Evolutionary conservation across 2,329 filamentous ascomycete genomes (phyloP).

Genomic region (Paramyrothecium sp.): DNA sequence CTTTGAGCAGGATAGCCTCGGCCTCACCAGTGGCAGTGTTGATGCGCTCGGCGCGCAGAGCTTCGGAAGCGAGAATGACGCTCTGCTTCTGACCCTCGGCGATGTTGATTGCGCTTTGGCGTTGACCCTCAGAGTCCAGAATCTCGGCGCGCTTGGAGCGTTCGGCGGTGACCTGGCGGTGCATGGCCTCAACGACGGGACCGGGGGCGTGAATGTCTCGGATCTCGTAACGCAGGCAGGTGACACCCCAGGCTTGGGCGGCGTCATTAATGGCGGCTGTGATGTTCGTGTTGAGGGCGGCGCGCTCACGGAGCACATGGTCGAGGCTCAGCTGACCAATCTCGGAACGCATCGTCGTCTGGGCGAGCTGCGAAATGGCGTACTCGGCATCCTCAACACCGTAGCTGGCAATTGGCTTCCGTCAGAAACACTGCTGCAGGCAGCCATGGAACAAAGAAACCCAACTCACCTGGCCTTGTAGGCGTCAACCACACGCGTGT

Average conservation of each 20-base stretch:
- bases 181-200: conserved; percentile 95
- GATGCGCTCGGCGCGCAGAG: conserved; percentile 84
- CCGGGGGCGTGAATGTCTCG: conserved; percentile 95
- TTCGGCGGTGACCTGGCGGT: conserved; percentile 95
- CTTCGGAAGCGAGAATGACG: conserved; percentile 94
- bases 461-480: conserved; percentile 84
- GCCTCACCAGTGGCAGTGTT: conserved; percentile 92
- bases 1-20: conserved; percentile 86
- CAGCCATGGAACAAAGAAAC: not conserved
- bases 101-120: conserved; percentile 98
- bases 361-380: conserved; percentile 94
- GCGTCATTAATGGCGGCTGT: conserved; percentile 99
- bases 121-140: conserved; percentile 92
- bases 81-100: conserved; percentile 97
- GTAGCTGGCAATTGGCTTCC: conserved; percentile 58
- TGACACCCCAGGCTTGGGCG: conserved; percentile 93
- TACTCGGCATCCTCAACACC: conserved; percentile 98
- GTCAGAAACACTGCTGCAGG: not conserved
- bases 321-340: conserved; percentile 96
- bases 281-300: conserved; percentile 95
- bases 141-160: conserved; percentile 97
- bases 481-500: conserved; percentile 94
- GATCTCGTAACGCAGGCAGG: conserved; percentile 96
- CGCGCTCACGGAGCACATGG: conserved; percentile 96
- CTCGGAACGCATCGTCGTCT: conserved; percentile 98